A percentile compares a stretch with the other conserved stretches of the same genome.
Conservation (phyloP, 805 yeast genomes). For the Candida golubevii region DNA sequence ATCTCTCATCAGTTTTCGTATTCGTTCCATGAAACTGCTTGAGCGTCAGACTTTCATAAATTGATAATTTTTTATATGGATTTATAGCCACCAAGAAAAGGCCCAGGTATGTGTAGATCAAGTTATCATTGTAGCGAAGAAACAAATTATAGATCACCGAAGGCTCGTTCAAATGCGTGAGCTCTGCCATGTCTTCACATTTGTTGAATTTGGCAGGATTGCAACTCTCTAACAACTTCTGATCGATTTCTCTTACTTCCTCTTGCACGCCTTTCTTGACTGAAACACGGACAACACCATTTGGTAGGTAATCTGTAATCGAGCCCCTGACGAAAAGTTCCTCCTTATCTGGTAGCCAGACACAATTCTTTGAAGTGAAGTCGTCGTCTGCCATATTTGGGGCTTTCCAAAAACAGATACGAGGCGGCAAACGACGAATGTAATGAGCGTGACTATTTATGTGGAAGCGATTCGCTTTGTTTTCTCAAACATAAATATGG, state of each 20-base stretch:
- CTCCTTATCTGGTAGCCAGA: conserved; percentile 70
- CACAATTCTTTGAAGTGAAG: conserved; percentile 48
- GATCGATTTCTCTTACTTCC: conserved; percentile 40
- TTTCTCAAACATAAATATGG: conserved; percentile 4
- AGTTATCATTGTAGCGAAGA: conserved; percentile 69
- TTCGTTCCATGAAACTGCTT: conserved; percentile 45
- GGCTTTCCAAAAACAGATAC: no score
- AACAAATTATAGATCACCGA: conserved; percentile 85
- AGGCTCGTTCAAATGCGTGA: conserved; percentile 92
- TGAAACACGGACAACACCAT: conserved; percentile 34
- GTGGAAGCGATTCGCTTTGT: conserved; percentile 1
- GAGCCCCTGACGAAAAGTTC: conserved; percentile 59
- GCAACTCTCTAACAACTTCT: conserved; percentile 51
- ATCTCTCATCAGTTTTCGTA: conserved; percentile 19
- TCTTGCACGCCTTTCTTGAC: conserved; percentile 39
- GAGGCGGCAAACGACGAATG: background rate
- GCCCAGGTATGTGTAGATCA: conserved; percentile 92
- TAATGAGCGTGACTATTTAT: background rate
- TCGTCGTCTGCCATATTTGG: conserved; percentile 15
- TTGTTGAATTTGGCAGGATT: conserved; percentile 89
- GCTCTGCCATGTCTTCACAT: conserved; percentile 92
- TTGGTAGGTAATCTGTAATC: conserved; percentile 41
- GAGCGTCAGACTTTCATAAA: conserved; percentile 60
- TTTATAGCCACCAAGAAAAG: conserved; percentile 91
- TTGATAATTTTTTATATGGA: conserved; percentile 74